Percentiles rank a stretch among this genome's conserved stretches.
Evolutionary conservation across 169 alveolate genomes (phyloP).

Genomic region (Cryptosporidium tyzzeri): DNA sequence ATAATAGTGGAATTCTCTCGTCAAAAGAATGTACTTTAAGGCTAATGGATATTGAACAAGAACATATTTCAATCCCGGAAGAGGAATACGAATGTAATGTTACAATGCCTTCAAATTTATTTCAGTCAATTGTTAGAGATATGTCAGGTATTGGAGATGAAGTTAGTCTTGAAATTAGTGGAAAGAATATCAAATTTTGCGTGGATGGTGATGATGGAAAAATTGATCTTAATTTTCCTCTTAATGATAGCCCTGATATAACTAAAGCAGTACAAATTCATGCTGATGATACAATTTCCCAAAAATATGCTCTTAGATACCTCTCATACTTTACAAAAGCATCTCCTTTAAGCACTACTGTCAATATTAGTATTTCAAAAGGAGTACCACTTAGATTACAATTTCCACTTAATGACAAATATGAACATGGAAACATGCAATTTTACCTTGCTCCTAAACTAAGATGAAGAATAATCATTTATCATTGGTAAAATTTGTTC

Average conservation of each 20-base stretch:
- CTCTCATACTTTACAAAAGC: constrained; percentile 86
- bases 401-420: constrained; percentile 64
- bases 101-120: constrained; percentile 84
- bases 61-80: constrained; percentile 86
- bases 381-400: constrained; percentile 84
- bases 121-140: constrained; percentile 87
- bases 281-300: constrained; percentile 85
- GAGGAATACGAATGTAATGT: constrained; percentile 86
- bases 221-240: constrained; percentile 83
- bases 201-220: constrained; percentile 88
- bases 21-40: constrained; percentile 83
- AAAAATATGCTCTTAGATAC: constrained; percentile 87
- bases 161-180: constrained; percentile 86
- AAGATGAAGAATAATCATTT: constrained; percentile 24
- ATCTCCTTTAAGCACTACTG: constrained; percentile 86
- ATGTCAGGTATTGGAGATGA: constrained; percentile 87
- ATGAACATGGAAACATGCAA: constrained; percentile 67
- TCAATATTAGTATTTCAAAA: constrained; percentile 86
- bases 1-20: constrained; percentile 82
- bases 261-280: constrained; percentile 81
- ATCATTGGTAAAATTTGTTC: background rate
- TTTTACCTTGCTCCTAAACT: constrained; percentile 72
- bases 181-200: constrained; percentile 83
- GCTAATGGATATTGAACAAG: constrained; percentile 85
- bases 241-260: constrained; percentile 84